Evolutionary conservation across 2,329 filamentous ascomycete genomes (phyloP), one percentile per base, ranked within the genome.

Genomic region (Xylariaceae sp.): DNA sequence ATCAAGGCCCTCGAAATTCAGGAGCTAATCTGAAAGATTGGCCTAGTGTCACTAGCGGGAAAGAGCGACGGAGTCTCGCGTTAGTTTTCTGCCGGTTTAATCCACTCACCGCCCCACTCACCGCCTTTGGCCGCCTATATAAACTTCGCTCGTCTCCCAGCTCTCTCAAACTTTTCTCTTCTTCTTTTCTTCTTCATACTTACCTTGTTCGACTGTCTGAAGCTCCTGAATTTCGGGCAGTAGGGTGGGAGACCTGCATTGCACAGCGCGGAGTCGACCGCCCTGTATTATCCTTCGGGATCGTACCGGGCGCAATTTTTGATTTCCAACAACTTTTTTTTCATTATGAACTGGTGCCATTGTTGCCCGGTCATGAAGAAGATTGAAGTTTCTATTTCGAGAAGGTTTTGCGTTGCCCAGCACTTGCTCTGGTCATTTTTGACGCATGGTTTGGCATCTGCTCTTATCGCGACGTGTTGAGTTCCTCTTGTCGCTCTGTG

Each of bases 291-390:
- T 72, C 74, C 74, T 77, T 76, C 71, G 71, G 73, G 73, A 72
- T 75, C 76, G 74, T 77, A 71, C 74, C 71, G 70, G 71, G 71
- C 67, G 72, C 39, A 77, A 76, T 76, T 77, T 76, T 76, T 75
- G 74, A 70, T 77, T 63, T 70, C 40, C 9, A 59, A 56, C 19
- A 19, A 45, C 45, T 52, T 44, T 50, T 50, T n/a, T 78, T 77
- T 77, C 76, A 73, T 76, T 73, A 59, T 73, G 70, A 44, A 73
- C 70, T 46, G 64, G 65, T 64, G 73, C 54, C 47, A 0, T 73
- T 71, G 70, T 19, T 40, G 73, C 70, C 63, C 63, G 63, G 73
- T 54, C 69, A 71, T 66, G 73, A 77, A 69, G 75, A 77, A 76
- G 74, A 71, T 30, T 19, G 12, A 40, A 4, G 6, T 9, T 40